A percentile compares a stretch with the other conserved stretches of the same genome.
These are phyloP conservation scores for Scleroderma bovista DNA, from an alignment of 768 basidiomycete species.

Conservation along the genomic window DNA sequence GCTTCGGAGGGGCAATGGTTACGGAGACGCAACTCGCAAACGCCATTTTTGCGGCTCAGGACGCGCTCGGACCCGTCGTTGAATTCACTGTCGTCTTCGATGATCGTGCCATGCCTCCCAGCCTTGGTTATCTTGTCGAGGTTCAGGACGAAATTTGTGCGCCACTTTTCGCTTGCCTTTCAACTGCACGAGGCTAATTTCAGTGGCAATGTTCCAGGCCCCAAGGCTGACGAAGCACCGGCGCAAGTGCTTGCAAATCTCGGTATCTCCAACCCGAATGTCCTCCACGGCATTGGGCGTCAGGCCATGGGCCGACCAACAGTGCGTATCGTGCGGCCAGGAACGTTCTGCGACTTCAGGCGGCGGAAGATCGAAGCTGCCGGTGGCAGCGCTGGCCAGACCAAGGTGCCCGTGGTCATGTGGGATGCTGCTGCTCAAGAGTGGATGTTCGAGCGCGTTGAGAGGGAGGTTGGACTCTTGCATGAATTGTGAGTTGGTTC, in stretches of 20 bases:
- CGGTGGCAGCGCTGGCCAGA: background rate
- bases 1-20: background rate
- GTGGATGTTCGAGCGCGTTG: slow-evolving; percentile 4
- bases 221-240: background rate
- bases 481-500: slow-evolving; percentile 24
- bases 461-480: slow-evolving; percentile 16
- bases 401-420: slow-evolving; percentile 6
- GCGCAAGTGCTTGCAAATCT: background rate
- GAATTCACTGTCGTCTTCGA: slow-evolving; percentile 4
- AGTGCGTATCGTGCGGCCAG: slow-evolving; percentile 4
- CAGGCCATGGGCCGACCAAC: background rate
- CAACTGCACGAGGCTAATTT: too few species aligned
- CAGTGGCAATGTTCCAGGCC: too few species aligned
- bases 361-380: background rate
- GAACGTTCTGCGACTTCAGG: slow-evolving; percentile 6
- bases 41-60: slow-evolving; percentile 1
- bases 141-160: background rate
- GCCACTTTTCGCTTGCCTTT: background rate
- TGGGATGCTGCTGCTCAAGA: background rate
- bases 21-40: slow-evolving; percentile 1
- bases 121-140: slow-evolving; percentile 5
- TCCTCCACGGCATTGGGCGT: background rate
- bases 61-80: background rate
- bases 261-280: background rate
- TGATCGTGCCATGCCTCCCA: background rate